Base-by-base conservation (phyloP, 257 asterid genomes). In the Rehmannia glutinosa region DNA sequence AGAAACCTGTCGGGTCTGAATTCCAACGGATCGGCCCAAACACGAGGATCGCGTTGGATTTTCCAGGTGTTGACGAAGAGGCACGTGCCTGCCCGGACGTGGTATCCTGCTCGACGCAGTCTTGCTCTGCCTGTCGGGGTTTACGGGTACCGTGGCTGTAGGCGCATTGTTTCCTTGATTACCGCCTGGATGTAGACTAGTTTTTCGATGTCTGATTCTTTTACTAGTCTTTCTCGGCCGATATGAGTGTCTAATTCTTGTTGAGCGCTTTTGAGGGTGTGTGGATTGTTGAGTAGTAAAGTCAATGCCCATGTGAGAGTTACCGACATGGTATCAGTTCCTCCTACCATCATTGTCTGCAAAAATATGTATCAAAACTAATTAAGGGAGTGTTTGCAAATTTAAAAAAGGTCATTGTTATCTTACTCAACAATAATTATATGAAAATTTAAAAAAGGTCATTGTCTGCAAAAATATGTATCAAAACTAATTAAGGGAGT, bases 1-100 rank as follows among this genome's bases (percentile, higher is more conserved):
- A 87, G 64, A 38, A 87, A 87, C 41, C 95, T 82, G 59, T 79
- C 87, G 0, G 89, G 92, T 33, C 12, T 56, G 23, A 82, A 87
- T 17, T 73, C 74, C 2, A n/a, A 10, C 3, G 92, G 82, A 7
- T 81, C 74, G 0, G n/a, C n/a, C 95, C 95, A 84, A n/a, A 82
- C 71, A 3, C 66, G 46, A 1, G 86, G 73, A 53, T 87, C 87
- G 0, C 73, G 69, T 5, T 82, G 89, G 36, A 79, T 57, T 35
- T 81, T 85, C 89, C 83, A 84, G 0, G 69, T 1, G 66, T 87
- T 84, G 6, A 84, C 2, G 21, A 73, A 11, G 1, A 87, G 62
- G 16, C 77, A 62, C 0, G 89, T 84, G 32, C 83, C 87, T 6
- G 72, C 77, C 0, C 79, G 79, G 6, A 84, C 24, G 20, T 78